Base-by-base conservation (phyloP, 805 yeast species). In the Hanseniaspora guilliermondii region DNA sequence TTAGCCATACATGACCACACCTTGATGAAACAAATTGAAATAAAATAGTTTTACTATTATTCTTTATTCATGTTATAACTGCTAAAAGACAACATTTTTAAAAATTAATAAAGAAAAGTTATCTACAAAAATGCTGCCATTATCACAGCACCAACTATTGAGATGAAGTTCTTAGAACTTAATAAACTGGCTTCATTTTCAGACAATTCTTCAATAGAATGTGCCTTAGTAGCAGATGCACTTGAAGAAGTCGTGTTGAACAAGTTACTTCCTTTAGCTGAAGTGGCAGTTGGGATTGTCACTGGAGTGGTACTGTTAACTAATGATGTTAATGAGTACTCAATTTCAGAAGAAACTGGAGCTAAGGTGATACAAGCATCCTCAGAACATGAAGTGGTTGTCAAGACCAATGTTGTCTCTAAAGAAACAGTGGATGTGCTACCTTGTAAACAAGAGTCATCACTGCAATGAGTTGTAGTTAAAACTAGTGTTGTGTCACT, bases 291-390 rank as follows among this genome's bases (percentile, higher is more conserved):
- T 42, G 46, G 46, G 16, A 35, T 35, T 6, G 49, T 16, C 11
- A 46, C 16, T 16, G 49, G 30, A 19, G 37, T 35, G 14, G 36
- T 46, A 6, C 17, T 22, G 40, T 22, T 22, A 14, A 16, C 32
- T 14, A 46, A 12, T 4, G 39, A 33, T 32, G 41, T 35, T 32
- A 46, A 35, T 22, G 49, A 35, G 36, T 46, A 46, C 40, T 35
- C 49, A 24, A 46, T 46, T 22, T 46, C 49, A 33, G 49, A 46
- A 35, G 49, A 21, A 24, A 45, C 25, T 6, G 48, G 33, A 19
- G 48, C 25, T 11, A 42, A 25, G 11, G 33, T 32, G 12, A 45
- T 30, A 21, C 48, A 45, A 21, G 24, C 25, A 4, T 45, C 37
- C 4, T 32, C 48, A 5, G 37, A n/a, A 9, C 48, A 45, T 19